phyloP scores from a whole-genome alignment of 1,284 basidiomycete species.

The Porodaedalea pini region DNA sequence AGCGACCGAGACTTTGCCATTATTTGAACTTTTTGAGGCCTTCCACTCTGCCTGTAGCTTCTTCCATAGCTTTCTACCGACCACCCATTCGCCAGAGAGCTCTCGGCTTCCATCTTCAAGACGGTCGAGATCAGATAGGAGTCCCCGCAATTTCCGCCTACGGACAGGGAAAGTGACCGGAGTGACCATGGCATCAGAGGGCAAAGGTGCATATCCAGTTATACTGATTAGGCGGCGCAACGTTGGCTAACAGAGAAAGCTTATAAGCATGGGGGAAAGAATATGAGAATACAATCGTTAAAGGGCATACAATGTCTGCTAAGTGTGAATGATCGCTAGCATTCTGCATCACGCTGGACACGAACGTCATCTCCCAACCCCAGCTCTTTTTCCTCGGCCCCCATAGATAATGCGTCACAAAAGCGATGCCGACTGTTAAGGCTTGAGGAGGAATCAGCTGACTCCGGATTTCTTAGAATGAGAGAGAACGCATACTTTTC shows the following conservation, averaged over 20 bases:
- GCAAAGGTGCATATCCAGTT: slow-evolving; percentile 80
- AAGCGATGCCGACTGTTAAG: slow-evolving; percentile 62
- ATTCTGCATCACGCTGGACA: slow-evolving; percentile 83
- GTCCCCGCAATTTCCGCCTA: slow-evolving; percentile 68
- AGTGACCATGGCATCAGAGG: slow-evolving; percentile 92
- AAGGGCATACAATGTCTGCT: slow-evolving; percentile 70
- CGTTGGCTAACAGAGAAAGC: slow-evolving; percentile 43
- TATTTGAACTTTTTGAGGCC: slow-evolving; percentile 27
- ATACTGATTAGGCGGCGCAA: slow-evolving; percentile 81
- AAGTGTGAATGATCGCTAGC: slow-evolving; percentile 81
- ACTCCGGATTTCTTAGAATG: not conserved
- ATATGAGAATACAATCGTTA: not conserved
- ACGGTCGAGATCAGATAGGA: slow-evolving; percentile 75
- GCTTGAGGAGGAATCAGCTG: slow-evolving; percentile 39
- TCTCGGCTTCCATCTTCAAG: slow-evolving; percentile 72
- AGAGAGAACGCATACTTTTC: slow-evolving; percentile 50
- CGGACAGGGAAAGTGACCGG: slow-evolving; percentile 90
- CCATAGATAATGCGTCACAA: slow-evolving; percentile 69
- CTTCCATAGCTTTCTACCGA: slow-evolving; percentile 89
- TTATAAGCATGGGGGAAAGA: not conserved
- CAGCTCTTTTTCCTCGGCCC: slow-evolving; percentile 83
- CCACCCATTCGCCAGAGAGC: slow-evolving; percentile 94
- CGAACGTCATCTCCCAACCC: slow-evolving; percentile 86
- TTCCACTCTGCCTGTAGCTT: slow-evolving; percentile 84
- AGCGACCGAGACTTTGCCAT: slow-evolving; percentile 8